Conservation (phyloP, 768 basidiomycete genomes). For the Pseudohyphozyma bogoriensis region DNA sequence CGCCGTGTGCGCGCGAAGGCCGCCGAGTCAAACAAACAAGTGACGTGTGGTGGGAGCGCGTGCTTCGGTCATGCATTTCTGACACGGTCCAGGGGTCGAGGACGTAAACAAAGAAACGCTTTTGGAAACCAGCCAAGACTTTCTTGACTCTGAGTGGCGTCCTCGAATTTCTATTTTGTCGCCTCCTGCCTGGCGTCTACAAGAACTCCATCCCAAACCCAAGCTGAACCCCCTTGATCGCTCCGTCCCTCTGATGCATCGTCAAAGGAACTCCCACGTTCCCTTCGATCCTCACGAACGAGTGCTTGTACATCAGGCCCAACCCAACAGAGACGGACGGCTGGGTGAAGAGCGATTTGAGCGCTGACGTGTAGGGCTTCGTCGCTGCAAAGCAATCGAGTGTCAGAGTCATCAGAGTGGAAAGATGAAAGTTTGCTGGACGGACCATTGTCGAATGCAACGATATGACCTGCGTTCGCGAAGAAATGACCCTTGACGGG, state of each 20-base stretch:
- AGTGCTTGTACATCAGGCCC: constrained; percentile 72
- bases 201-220: constrained; percentile 73
- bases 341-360: constrained; percentile 36
- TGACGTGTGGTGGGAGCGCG: too few species aligned
- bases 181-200: too few species aligned
- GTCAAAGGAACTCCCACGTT: constrained; percentile 79
- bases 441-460: constrained; percentile 52
- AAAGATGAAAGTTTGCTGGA: constrained; percentile 17
- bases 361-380: constrained; percentile 37
- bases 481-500: constrained; percentile 71
- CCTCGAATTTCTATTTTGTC: too few species aligned
- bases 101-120: too few species aligned
- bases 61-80: too few species aligned
- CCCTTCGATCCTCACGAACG: constrained; percentile 73
- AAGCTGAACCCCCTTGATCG: constrained; percentile 62
- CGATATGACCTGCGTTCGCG: constrained; percentile 69
- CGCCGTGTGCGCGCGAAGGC: too few species aligned
- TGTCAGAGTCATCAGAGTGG: too few species aligned
- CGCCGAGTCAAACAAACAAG: too few species aligned
- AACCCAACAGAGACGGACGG: constrained; percentile 72
- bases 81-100: too few species aligned
- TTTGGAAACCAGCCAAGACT: too few species aligned
- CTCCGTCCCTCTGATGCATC: constrained; percentile 55
- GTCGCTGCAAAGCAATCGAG: too few species aligned
- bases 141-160: too few species aligned